Evolutionary conservation across 1,139 yeast genomes (phyloP), one percentile per base, ranked within the genome.

Genomic region (Yamadazyma buinensis): DNA sequence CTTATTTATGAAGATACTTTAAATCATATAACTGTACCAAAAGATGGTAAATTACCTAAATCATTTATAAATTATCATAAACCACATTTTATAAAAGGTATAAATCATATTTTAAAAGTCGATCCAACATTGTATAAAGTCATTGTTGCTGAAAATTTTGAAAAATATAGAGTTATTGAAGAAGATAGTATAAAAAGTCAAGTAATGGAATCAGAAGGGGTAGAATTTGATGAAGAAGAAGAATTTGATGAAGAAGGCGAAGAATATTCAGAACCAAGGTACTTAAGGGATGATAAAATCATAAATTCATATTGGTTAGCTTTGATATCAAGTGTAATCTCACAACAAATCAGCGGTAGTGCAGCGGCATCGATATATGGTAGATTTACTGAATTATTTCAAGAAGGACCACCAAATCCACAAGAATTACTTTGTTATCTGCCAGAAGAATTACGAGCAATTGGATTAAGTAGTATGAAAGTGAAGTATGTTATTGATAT

Each of bases 321-420:
- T 23, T 49, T 69, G 29, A 47, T 69, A 0, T 44, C 54, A 48
- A 74, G 60, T 52, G 73, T 87, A 7, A 73, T 85, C 12, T 75
- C 85, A 1, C 96, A 88, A 58, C 96, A 88, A 53, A 81, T 88
- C 5, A 82, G 92, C 44, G 95, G 95, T 1, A 72, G 78, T 1
- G 94, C 96, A 0, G 96, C 96, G 0, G 58, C 52, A 10, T 69
- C 90, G 1, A 83, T 88, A 24, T 69, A 72, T 36, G 44, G 44
- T 10, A 71, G 74, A 46, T 75, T 87, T 39, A 46, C 47, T 17
- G 43, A 37, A 3, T 41, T 66, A 18, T 67, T 67, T 36, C 57
- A 61, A 10, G 67, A 47, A 6, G 19, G 19, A 7, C 52, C 55
- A 0, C 92, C 92, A 0, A 60, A 72, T 0, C 84, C 94, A 0